phyloP scores from a whole-genome alignment of 2,329 filamentous ascomycete species.

The Monilinia laxa region DNA sequence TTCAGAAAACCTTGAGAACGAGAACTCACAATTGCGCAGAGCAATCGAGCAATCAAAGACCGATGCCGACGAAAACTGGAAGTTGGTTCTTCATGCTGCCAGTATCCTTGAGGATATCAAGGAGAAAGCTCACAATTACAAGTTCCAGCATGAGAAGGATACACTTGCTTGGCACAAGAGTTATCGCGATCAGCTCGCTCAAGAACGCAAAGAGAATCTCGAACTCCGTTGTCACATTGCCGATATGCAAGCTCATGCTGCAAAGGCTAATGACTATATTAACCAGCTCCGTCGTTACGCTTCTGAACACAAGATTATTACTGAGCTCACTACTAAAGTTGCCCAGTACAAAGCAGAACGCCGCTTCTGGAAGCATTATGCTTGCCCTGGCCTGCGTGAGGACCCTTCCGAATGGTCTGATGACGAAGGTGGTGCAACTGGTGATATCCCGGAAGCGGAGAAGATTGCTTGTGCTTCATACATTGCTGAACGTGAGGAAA shows the following conservation, averaged over 20 bases:
- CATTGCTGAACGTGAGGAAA: conserved; percentile 17
- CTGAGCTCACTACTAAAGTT: conserved; percentile 54
- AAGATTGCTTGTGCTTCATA: conserved; percentile 24
- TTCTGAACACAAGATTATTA: conserved; percentile 55
- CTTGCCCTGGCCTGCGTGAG: conserved; percentile 59
- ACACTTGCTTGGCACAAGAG: conserved; percentile 64
- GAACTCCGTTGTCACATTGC: conserved; percentile 64
- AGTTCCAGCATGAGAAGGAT: conserved; percentile 60
- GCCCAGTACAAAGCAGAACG: conserved; percentile 57
- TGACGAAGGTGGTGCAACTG: conserved; percentile 60
- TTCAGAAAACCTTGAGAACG: conserved; percentile 56
- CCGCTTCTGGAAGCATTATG: conserved; percentile 66
- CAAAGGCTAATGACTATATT: conserved; percentile 56
- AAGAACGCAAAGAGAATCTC: conserved; percentile 63
- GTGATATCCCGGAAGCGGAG: conserved; percentile 45
- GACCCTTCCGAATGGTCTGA: conserved; percentile 58
- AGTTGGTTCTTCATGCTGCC: conserved; percentile 56
- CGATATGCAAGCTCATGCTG: conserved; percentile 63
- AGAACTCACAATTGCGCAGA: conserved; percentile 60
- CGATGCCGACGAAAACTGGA: conserved; percentile 60
- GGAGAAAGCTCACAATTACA: conserved; percentile 65
- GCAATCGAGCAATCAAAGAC: conserved; percentile 61
- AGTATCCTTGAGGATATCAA: conserved; percentile 57
- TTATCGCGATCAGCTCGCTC: conserved; percentile 63
- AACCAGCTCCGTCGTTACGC: conserved; percentile 57